phyloP scores from a whole-genome alignment of 2,329 filamentous ascomycete species.

The Trichoderma citrinoviride region DNA sequence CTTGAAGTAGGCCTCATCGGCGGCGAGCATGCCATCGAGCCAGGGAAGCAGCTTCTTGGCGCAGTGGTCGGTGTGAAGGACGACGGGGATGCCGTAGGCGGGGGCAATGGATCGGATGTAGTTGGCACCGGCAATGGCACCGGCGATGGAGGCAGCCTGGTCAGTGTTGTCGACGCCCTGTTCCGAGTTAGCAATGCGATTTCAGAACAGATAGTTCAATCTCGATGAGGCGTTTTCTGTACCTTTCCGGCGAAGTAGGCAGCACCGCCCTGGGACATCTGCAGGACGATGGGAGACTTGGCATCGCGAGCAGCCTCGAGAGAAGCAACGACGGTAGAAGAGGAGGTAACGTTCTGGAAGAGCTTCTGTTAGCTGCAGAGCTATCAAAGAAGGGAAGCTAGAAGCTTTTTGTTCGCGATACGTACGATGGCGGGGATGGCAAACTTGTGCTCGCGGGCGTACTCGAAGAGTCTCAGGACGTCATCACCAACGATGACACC shows the following conservation, averaged over 20 bases:
- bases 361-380: constrained; percentile 8
- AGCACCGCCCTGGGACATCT: constrained; percentile 89
- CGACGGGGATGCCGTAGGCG: constrained; percentile 81
- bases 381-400: no score
- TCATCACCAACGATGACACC: constrained; percentile 56
- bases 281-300: constrained; percentile 89
- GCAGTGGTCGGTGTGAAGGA: constrained; percentile 97
- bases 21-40: constrained; percentile 94
- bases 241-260: constrained; percentile 91
- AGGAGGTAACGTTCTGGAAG: constrained; percentile 81
- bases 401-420: neutral
- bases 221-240: constrained; percentile 30
- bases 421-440: constrained; percentile 75
- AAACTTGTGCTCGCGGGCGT: constrained; percentile 82
- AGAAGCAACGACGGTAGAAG: constrained; percentile 70
- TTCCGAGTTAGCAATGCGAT: neutral
- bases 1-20: constrained; percentile 95
- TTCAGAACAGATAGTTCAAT: neutral
- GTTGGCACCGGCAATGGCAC: constrained; percentile 84
- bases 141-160: constrained; percentile 85
- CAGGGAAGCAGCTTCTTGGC: constrained; percentile 99
- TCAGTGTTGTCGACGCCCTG: constrained; percentile 73
- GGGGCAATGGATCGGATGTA: constrained; percentile 89
- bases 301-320: constrained; percentile 93
- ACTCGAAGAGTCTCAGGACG: constrained; percentile 71